Evolutionary conservation across 2,329 filamentous ascomycete genomes (phyloP).

Genomic region (Shiraia sp.): DNA sequence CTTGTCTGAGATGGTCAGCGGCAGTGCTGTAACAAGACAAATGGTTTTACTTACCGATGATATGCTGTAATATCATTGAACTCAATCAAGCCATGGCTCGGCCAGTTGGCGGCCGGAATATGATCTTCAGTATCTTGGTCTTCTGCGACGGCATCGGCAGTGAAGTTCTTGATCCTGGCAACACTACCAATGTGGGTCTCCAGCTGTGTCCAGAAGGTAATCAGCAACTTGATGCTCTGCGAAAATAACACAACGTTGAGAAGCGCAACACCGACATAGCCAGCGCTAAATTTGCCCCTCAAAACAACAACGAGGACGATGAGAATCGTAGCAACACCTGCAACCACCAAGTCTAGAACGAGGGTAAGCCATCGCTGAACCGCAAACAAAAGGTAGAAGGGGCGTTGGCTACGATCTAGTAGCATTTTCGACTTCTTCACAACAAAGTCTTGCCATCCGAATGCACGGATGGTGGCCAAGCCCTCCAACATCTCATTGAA

Average conservation of each 20-base stretch:
- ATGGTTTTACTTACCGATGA: constrained; percentile 43
- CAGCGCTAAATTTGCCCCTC: constrained; percentile 49
- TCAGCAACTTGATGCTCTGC: constrained; percentile 55
- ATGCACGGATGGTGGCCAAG: constrained; percentile 56
- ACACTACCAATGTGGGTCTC: constrained; percentile 64
- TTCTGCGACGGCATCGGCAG: constrained; percentile 50
- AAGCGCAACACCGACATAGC: constrained; percentile 58
- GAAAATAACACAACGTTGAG: constrained; percentile 60
- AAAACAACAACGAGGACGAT: constrained; percentile 38
- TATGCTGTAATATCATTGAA: constrained; percentile 51
- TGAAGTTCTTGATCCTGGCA: constrained; percentile 59
- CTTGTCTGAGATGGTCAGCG: constrained; percentile 14
- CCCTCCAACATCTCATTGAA: constrained; percentile 57
- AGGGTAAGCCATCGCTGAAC: constrained; percentile 52
- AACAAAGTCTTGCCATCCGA: constrained; percentile 51
- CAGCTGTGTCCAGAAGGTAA: constrained; percentile 59
- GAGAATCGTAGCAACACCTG: constrained; percentile 45
- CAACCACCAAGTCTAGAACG: constrained; percentile 47
- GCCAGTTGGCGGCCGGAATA: constrained; percentile 48
- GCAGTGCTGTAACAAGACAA: not conserved
- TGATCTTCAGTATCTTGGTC: constrained; percentile 57
- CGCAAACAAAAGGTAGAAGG: constrained; percentile 52
- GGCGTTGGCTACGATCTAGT: constrained; percentile 49
- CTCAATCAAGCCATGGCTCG: constrained; percentile 47
- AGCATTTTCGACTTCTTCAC: constrained; percentile 42